These are phyloP conservation scores for Amauroascus niger DNA, from an alignment of 2,329 filamentous ascomycete species.

Conservation along the genomic window DNA sequence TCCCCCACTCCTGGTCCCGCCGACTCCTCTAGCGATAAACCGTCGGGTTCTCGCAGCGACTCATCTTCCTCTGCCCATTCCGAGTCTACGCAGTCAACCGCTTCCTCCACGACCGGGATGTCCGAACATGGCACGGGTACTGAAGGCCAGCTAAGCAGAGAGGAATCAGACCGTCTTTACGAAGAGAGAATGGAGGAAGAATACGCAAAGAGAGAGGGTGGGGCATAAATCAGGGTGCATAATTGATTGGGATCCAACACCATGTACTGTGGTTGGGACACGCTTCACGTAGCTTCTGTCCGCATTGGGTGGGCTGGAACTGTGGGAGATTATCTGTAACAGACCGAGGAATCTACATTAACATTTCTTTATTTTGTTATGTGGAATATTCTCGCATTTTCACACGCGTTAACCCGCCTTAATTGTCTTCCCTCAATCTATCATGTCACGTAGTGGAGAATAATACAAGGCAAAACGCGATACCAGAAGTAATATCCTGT, in stretches of 20 bases:
- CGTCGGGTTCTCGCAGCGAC: slow-evolving; percentile 2
- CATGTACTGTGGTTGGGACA: too few species aligned
- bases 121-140: background rate
- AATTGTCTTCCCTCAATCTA: too few species aligned
- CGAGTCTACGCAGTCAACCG: background rate
- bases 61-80: background rate
- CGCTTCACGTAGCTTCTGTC: too few species aligned
- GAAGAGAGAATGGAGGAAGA: slow-evolving; percentile 42
- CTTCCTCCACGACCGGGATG: slow-evolving; percentile 2
- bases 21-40: slow-evolving; percentile 11
- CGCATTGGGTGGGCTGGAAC: too few species aligned
- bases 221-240: slow-evolving; percentile 25
- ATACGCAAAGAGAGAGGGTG: slow-evolving; percentile 38
- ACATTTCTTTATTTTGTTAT: too few species aligned
- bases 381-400: too few species aligned
- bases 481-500: background rate
- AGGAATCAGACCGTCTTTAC: slow-evolving; percentile 37
- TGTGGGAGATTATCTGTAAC: too few species aligned
- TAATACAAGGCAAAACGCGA: too few species aligned
- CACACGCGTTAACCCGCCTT: too few species aligned
- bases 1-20: slow-evolving; percentile 2
- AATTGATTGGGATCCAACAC: too few species aligned
- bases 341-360: too few species aligned
- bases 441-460: too few species aligned
- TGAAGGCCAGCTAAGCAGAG: slow-evolving; percentile 26